Evolutionary conservation across 768 basidiomycete genomes (phyloP), one percentile per base, ranked within the genome.

Genomic region (Leccinum olivaceopallidum): DNA sequence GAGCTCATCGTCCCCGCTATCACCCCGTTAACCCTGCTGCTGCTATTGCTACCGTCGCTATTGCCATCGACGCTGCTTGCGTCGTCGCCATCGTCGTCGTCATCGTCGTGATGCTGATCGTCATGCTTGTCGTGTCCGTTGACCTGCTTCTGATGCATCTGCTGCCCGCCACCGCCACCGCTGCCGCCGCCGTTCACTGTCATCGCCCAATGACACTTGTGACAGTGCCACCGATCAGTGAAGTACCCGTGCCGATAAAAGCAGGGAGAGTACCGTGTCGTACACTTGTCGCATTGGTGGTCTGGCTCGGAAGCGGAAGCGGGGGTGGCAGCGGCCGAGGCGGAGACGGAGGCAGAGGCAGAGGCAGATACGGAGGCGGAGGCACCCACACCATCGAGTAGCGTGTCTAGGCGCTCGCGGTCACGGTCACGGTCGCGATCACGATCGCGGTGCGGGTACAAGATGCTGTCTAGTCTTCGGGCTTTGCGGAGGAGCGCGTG

Each of bases 401-500:
- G 7, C 2, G 20, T 18, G 18, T 52, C 48, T 26, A 30, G 51
- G 16, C 42, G 42, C 1, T 44, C 39, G 4, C 42, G 42, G n/a
- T 44, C 44, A 47, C 44, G 44, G 12, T 47, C 51, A 12, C 24
- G 49, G 49, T 50, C 49, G 12, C 28, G 51, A 18, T 52, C 51
- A 0, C 32, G 52, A 13, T 53, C 52, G 58, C 71, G 60, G 79
- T 81, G 36, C 75, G 69, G 63, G 83, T 83, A 62, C 7, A 94
- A 77, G 51, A 92, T 79, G 32, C 78, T 76, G 69, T 98, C 96
- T 20, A 98, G 79, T 18, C 94, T 85, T 18, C 85, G 85, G 8
- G 95, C 95, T 74, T 95, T 95, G 55, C 96, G 90, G 26, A 97
- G 83, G 6, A 95, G 81, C 2, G 86, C 90, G 71, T 96, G 94